These are phyloP conservation scores for Komagataella mondaviorum DNA, from an alignment of 805 yeast genomes.

Conservation along the genomic window DNA sequence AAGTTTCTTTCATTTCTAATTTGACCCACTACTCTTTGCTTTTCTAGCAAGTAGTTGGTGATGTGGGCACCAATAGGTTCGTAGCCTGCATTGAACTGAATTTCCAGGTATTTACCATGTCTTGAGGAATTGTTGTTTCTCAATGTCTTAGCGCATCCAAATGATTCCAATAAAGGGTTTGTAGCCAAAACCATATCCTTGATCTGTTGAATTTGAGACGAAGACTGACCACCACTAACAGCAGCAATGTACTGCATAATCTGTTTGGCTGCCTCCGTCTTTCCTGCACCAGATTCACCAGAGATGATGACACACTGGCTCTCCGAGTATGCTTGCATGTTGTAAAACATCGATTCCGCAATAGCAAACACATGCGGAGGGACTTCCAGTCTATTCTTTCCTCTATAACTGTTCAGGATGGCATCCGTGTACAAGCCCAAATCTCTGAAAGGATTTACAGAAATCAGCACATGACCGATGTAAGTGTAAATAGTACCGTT, in stretches of 20 bases:
- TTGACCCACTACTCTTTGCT: slow-evolving; percentile 95
- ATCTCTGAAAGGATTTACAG: slow-evolving; percentile 94
- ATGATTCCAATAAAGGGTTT: slow-evolving; percentile 80
- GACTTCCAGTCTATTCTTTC: slow-evolving; percentile 88
- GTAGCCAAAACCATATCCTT: slow-evolving; percentile 98
- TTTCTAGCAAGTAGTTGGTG: slow-evolving; percentile 87
- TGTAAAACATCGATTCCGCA: slow-evolving; percentile 94
- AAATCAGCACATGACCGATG: slow-evolving; percentile 87
- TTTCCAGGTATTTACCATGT: slow-evolving; percentile 90
- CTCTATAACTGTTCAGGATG: slow-evolving; percentile 63
- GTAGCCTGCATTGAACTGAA: slow-evolving; percentile 64
- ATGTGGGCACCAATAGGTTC: slow-evolving; percentile 94
- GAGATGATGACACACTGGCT: slow-evolving; percentile 95
- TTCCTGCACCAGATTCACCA: slow-evolving; percentile 97
- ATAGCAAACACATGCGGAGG: slow-evolving; percentile 98
- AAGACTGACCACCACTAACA: slow-evolving; percentile 59
- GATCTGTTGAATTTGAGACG: slow-evolving; percentile 66
- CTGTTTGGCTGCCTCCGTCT: slow-evolving; percentile 95
- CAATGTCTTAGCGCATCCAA: slow-evolving; percentile 88
- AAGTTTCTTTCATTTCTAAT: slow-evolving; percentile 87
- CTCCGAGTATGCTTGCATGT: slow-evolving; percentile 86
- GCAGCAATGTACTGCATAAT: slow-evolving; percentile 95
- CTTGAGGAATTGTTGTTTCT: slow-evolving; percentile 84
- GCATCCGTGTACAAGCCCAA: slow-evolving; percentile 87
- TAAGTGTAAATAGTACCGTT: slow-evolving; percentile 86